phyloP scores from a whole-genome alignment of 306 rosid genomes.

The Prunus davidiana region DNA sequence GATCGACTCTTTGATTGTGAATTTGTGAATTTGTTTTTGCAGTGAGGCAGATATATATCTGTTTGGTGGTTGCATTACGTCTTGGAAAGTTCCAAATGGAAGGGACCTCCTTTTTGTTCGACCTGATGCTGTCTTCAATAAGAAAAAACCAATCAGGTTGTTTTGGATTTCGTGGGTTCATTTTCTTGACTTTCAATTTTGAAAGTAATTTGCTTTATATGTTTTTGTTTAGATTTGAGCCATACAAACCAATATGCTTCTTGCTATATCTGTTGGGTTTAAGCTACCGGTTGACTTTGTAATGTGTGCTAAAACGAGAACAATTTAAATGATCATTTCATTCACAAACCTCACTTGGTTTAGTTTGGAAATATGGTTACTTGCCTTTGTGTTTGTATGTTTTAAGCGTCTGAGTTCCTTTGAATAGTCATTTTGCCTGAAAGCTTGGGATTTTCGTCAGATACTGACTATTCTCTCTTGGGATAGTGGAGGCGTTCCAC shows the following conservation, averaged over 20 bases:
- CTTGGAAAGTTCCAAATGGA: constrained; percentile 76
- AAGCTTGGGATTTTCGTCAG: not conserved
- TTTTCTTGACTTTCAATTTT: not conserved
- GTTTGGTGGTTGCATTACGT: constrained; percentile 80
- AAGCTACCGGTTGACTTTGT: not conserved
- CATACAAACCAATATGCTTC: not conserved
- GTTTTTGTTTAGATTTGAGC: not conserved
- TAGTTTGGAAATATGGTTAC: not conserved
- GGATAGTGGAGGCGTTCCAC: constrained; percentile 90
- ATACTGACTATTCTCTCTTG: constrained; percentile 42
- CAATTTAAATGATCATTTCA: not conserved
- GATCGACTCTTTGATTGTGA: not conserved
- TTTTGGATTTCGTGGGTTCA: not conserved
- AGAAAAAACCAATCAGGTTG: constrained; percentile 94
- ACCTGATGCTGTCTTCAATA: constrained; percentile 85
- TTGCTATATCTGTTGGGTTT: not conserved
- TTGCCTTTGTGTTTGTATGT: not conserved
- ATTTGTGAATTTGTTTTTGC: constrained; percentile 11
- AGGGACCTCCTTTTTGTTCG: constrained; percentile 90
- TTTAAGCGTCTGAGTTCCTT: not conserved
- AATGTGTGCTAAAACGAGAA: not conserved
- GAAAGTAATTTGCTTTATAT: not conserved
- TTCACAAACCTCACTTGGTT: not conserved
- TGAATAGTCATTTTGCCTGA: constrained; percentile 2
- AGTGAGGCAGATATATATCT: constrained; percentile 87